A percentile compares a stretch with the other conserved stretches of the same genome.
Conservation (phyloP, 2,329 filamentous ascomycete genomes). For the Didymella pomorum region DNA sequence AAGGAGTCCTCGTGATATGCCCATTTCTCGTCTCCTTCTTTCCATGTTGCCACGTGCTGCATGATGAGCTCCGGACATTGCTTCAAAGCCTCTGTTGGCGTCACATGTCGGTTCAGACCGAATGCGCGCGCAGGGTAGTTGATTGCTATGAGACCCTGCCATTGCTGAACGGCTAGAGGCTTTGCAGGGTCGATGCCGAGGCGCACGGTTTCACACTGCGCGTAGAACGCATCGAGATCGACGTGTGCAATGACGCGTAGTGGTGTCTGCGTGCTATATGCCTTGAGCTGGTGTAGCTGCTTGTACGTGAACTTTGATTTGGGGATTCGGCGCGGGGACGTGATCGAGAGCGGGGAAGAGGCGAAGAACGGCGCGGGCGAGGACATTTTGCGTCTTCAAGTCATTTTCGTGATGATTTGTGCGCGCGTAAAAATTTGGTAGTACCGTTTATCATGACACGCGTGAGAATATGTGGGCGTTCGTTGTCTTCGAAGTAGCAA, state of each 20-base stretch:
- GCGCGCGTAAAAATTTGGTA: not conserved
- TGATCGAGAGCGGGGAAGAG: conserved; percentile 56
- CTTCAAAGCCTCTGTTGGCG: conserved; percentile 81
- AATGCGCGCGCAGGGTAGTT: conserved; percentile 90
- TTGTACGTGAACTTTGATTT: conserved; percentile 84
- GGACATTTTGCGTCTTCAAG: conserved; percentile 49
- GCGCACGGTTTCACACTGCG: conserved; percentile 91
- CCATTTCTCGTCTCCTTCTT: conserved; percentile 91
- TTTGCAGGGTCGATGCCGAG: conserved; percentile 75
- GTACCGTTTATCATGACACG: not conserved
- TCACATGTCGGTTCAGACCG: conserved; percentile 81
- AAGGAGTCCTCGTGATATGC: conserved; percentile 85
- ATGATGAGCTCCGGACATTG: conserved; percentile 83
- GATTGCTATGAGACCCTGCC: conserved; percentile 92
- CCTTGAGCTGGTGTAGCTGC: conserved; percentile 77
- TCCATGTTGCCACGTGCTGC: conserved; percentile 95
- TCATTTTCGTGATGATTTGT: conserved; percentile 16
- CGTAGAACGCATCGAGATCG: conserved; percentile 96
- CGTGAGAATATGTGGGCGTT: no score
- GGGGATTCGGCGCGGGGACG: conserved; percentile 44
- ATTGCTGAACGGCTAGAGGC: conserved; percentile 93
- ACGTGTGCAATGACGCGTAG: conserved; percentile 89
- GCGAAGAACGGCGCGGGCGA: conserved; percentile 58
- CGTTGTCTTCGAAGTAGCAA: conserved; percentile 1
- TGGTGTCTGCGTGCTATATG: conserved; percentile 75